phyloP scores from a whole-genome alignment of 306 rosid species.

The Heteromeles arbutifolia region DNA sequence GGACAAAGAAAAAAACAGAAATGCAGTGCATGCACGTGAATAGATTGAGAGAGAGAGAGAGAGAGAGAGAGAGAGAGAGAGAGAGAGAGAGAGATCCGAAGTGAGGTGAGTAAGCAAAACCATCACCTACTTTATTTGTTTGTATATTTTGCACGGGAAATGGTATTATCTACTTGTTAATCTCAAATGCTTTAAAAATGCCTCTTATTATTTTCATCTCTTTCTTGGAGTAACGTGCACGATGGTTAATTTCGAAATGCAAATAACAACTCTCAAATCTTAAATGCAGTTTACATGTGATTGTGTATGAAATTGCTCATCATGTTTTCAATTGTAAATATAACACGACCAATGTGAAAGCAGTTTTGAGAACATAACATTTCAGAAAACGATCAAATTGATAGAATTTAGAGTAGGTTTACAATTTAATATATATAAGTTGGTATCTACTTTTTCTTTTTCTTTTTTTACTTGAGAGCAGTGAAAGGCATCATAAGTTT shows the following conservation, averaged over 20 bases:
- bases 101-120: background rate
- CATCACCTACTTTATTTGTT: background rate
- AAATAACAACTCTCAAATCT: background rate
- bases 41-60: background rate
- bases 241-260: background rate
- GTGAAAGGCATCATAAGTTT: constrained; percentile 1
- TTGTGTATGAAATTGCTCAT: too few species aligned
- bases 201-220: background rate
- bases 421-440: too few species aligned
- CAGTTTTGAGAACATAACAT: background rate
- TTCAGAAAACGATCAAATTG: background rate
- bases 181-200: background rate
- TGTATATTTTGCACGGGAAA: background rate
- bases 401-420: background rate
- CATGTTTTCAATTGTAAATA: background rate
- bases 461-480: background rate
- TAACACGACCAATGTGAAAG: too few species aligned
- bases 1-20: background rate
- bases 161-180: background rate
- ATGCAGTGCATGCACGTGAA: constrained; percentile 10
- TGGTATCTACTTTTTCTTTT: background rate
- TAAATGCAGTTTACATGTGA: background rate
- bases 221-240: too few species aligned
- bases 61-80: too few species aligned
- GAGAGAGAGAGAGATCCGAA: too few species aligned